Base-by-base conservation (phyloP, 257 asterid genomes). In the Ajuga chamaepitys region DNA sequence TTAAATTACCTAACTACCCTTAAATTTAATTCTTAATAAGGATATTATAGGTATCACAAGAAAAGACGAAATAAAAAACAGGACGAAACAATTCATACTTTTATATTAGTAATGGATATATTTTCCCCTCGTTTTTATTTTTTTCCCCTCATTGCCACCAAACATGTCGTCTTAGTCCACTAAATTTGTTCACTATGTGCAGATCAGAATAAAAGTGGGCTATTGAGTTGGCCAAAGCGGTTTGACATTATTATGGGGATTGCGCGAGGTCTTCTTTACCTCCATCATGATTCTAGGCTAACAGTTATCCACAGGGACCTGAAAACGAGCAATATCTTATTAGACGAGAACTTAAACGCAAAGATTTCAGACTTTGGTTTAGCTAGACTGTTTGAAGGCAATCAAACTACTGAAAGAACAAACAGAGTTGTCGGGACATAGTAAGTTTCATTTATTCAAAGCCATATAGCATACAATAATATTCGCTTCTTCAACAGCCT, bases 361-460 rank as follows among this genome's bases (percentile, higher is more conserved):
- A 66, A 66, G 45, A 54, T 66, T 38, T 66, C 71, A 8, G 71
- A 66, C 28, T 66, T 66, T 10, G 71, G 71, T 26, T 66, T 66
- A 17, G 71, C 71, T 16, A 66, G 64, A 41, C 53, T 66, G 63
- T 16, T 66, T 28, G 45, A 66, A 54, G 64, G 64, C 9, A 34
- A 67, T 7, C 37, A 30, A 44, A 67, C 66, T 1, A 17, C 34
- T 0, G 35, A 48, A 18, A 67, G 26, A 30, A 67, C 72, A 42
- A 67, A 32, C 26, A 41, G 65, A 55, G 47, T 67, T 11, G 65
- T 55, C 1, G 72, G 72, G 32, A 67, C 65, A 55, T 55, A 41
- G 65, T 67, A 67, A 67, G 72, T 67, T 5, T 10, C 18, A 32
- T 16, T 17, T 20, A 18, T 42, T 11, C 12, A 16, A 11, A 4